Base-by-base conservation (phyloP, 164 flowering plant genomes). In the Litsea cubeba region DNA sequence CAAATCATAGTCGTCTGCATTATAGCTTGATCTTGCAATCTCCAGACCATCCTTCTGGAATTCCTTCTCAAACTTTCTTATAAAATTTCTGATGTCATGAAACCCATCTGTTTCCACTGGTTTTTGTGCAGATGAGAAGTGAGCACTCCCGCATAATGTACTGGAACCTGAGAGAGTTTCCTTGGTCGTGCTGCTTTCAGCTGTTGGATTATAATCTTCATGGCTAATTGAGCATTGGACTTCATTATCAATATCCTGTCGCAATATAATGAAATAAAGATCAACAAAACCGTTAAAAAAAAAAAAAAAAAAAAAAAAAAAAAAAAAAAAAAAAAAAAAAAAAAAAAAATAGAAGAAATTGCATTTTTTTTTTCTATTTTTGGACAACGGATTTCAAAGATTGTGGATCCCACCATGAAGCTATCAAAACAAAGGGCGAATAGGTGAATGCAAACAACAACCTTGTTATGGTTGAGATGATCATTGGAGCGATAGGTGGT, bases 61-160 rank as follows among this genome's bases (percentile, higher is more conserved):
- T 40, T 40, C 11, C 46, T 78, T 88, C 78, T 77, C 84, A 46
- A 83, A 85, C 65, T 70, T 79, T 75, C 79, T 86, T 12, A 88
- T 76, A 75, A 80, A 87, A 73, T 81, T 82, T 28, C 72, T 78
- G 12, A 89, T 81, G 71, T 84, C 83, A 12, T 83, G 80, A 68
- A 76, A 62, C 4, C 73, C 80, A 30, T 23, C 71, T 40, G 11
- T 40, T 40, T 40, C 46, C 46, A 40, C 46, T 40, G n/a, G 60
- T 54, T 54, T 12, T 23, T 80, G 71, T 35, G 80, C 71, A 72
- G 84, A 82, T 11, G 90, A 81, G 72, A 85, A 87, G 26, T 46
- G 70, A 65, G 63, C 80, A 62, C 72, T 70, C 65, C 74, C 71
- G 17, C 7, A 58, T 46, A 64, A 69, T 32, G 64, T 54, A 58